Conservation (phyloP, 1,284 basidiomycete species). For the Tilletia horrida region DNA sequence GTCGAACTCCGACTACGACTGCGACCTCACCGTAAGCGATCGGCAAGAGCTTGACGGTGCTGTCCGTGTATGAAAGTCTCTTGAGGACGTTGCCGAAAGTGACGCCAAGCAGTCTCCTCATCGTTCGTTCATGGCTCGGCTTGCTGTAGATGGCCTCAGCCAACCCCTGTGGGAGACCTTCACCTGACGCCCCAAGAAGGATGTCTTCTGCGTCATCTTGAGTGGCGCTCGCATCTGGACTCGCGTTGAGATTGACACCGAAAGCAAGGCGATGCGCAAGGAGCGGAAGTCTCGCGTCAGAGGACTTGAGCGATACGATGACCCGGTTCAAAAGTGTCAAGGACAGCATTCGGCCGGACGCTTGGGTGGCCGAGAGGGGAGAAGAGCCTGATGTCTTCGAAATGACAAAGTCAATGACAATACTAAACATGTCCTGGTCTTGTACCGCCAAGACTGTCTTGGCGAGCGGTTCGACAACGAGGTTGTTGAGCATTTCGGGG, state of each 20-base stretch:
- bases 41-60: background rate
- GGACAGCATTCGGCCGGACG: constrained; percentile 1
- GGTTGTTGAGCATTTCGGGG: background rate
- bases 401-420: background rate
- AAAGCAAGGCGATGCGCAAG: constrained; percentile 1
- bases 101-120: constrained; percentile 12
- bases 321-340: background rate
- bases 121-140: background rate
- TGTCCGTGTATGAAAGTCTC: background rate
- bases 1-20: background rate
- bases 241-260: background rate
- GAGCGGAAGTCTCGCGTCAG: background rate
- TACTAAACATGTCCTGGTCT: background rate
- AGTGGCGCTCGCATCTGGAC: background rate
- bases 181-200: too few species aligned
- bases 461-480: background rate
- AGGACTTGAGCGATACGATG: background rate
- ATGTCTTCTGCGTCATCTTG: background rate
- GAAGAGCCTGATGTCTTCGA: background rate
- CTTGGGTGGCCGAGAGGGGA: background rate
- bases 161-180: background rate
- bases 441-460: background rate
- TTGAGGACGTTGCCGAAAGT: background rate
- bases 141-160: constrained; percentile 10
- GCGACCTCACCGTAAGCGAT: background rate